Conservation (phyloP, 257 asterid genomes). For the Vinca minor region DNA sequence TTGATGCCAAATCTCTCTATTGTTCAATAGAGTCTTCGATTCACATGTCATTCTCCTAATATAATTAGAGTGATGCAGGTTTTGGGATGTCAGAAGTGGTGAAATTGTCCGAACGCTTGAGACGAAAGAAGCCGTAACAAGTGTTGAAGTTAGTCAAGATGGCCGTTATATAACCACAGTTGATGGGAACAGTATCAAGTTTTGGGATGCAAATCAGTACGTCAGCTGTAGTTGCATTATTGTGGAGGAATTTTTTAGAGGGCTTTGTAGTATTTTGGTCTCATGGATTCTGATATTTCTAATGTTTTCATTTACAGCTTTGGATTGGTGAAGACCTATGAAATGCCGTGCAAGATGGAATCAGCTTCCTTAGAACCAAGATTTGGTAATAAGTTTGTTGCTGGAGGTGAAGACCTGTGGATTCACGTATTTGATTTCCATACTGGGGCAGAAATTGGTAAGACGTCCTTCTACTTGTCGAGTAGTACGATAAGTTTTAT, state of each 20-base stretch:
- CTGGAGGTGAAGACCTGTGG: constrained; percentile 99
- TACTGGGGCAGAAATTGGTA: constrained; percentile 82
- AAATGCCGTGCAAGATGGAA: constrained; percentile 81
- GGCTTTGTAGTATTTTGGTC: neutral
- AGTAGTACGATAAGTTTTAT: neutral
- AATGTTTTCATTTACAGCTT: constrained; percentile 41
- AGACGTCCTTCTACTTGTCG: constrained; percentile 13
- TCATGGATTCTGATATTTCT: constrained; percentile 1
- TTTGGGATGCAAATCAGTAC: constrained; percentile 98
- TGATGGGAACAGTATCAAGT: constrained; percentile 79
- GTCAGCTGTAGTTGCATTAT: constrained; percentile 20
- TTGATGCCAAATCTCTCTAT: neutral
- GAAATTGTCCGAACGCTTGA: constrained; percentile 78
- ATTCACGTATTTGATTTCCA: constrained; percentile 77
- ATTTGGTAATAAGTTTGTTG: constrained; percentile 76
- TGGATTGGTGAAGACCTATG: constrained; percentile 75
- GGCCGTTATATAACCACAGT: constrained; percentile 90
- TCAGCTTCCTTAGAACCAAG: constrained; percentile 93
- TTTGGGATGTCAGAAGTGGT: constrained; percentile 96
- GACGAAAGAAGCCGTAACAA: constrained; percentile 75
- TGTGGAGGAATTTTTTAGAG: neutral
- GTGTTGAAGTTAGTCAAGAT: constrained; percentile 97
- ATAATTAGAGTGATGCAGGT: constrained; percentile 44
- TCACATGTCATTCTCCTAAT: constrained; percentile 2
- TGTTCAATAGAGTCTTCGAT: neutral